A percentile compares a stretch with the other conserved stretches of the same genome.
phyloP scores from a whole-genome alignment of 2,329 filamentous ascomycete genomes.

The Acarospora socialis region DNA sequence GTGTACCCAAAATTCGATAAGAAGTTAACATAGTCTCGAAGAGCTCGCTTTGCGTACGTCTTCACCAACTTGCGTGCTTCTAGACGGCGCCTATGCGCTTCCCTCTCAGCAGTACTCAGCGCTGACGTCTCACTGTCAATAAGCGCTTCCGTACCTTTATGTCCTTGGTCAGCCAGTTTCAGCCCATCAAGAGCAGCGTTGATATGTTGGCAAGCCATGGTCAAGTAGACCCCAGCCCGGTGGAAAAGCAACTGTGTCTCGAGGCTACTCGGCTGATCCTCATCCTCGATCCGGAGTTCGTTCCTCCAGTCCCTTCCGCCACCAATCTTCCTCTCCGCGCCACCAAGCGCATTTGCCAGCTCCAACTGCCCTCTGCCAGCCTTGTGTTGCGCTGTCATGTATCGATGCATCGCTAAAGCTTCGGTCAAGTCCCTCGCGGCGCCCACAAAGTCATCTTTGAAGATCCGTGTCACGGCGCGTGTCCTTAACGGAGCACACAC shows the following conservation, averaged over 20 bases:
- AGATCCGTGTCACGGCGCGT: slow-evolving; percentile 57
- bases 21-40: slow-evolving; percentile 61
- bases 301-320: slow-evolving; percentile 31
- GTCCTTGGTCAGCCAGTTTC: not conserved
- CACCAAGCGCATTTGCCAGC: slow-evolving; percentile 30
- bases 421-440: slow-evolving; percentile 56
- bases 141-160: slow-evolving; percentile 12
- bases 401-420: slow-evolving; percentile 43
- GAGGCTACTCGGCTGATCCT: slow-evolving; percentile 59
- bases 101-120: slow-evolving; percentile 31
- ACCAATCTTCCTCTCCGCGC: slow-evolving; percentile 22
- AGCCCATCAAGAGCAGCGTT: slow-evolving; percentile 39
- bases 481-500: slow-evolving; percentile 58
- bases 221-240: slow-evolving; percentile 56
- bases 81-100: slow-evolving; percentile 33
- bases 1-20: slow-evolving; percentile 66
- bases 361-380: slow-evolving; percentile 38
- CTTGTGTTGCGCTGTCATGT: slow-evolving; percentile 39
- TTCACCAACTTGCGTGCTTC: slow-evolving; percentile 57
- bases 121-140: slow-evolving; percentile 19
- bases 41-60: slow-evolving; percentile 57
- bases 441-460: slow-evolving; percentile 59
- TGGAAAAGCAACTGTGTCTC: slow-evolving; percentile 65
- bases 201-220: slow-evolving; percentile 54
- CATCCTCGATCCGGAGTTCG: slow-evolving; percentile 40